Conservation (phyloP, 1,284 basidiomycete genomes). For the Trichosporon sp. region DNA sequence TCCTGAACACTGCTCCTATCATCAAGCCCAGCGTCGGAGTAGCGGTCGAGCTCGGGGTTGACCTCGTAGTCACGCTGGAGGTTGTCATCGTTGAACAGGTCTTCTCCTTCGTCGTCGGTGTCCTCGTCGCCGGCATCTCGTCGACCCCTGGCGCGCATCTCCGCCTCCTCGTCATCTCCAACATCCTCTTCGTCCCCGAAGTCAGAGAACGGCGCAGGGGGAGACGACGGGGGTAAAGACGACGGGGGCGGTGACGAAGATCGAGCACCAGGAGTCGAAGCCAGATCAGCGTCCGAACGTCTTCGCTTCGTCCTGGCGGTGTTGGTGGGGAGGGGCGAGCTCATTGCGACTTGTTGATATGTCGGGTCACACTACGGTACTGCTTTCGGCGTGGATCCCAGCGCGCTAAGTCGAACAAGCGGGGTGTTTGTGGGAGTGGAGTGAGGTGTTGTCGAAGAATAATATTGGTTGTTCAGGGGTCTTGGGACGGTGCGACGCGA, state of each 20-base stretch:
- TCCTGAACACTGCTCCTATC: slow-evolving; percentile 74
- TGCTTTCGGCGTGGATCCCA: neutral
- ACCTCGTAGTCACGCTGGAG: slow-evolving; percentile 82
- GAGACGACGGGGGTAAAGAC: slow-evolving; percentile 57
- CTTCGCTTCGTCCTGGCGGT: slow-evolving; percentile 14
- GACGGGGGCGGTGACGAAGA: slow-evolving; percentile 44
- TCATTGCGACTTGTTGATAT: neutral
- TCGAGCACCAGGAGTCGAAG: slow-evolving; percentile 17
- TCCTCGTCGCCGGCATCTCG: slow-evolving; percentile 60
- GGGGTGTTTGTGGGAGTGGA: neutral
- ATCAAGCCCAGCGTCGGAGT: slow-evolving; percentile 81
- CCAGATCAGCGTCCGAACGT: neutral
- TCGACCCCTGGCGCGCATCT: slow-evolving; percentile 50
- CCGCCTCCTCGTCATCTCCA: slow-evolving; percentile 64
- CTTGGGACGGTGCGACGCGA: neutral
- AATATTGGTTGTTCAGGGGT: slow-evolving; percentile 6
- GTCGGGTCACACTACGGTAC: neutral
- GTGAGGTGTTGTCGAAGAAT: neutral
- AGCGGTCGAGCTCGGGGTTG: slow-evolving; percentile 77
- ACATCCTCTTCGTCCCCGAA: slow-evolving; percentile 80
- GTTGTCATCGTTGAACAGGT: slow-evolving; percentile 78
- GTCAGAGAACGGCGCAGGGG: slow-evolving; percentile 76
- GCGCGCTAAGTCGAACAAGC: neutral
- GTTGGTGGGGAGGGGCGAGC: slow-evolving; percentile 10
- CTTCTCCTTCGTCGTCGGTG: slow-evolving; percentile 69